Evolutionary conservation across 2,329 filamentous ascomycete genomes (phyloP).

Genomic region (Ascochyta lentis): DNA sequence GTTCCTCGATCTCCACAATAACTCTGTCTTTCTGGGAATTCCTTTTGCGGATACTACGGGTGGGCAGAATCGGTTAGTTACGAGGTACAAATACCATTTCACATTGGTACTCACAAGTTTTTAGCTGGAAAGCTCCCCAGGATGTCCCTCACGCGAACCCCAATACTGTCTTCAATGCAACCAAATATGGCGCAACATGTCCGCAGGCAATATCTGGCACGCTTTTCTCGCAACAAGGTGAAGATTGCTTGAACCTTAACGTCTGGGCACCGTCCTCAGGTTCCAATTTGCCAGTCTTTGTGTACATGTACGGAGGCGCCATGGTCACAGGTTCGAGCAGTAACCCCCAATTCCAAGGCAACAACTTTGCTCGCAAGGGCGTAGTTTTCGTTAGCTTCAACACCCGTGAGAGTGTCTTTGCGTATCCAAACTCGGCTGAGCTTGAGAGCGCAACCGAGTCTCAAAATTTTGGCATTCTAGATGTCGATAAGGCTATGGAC

Average conservation of each 20-base stretch:
- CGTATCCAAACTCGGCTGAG: slow-evolving; percentile 52
- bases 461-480: slow-evolving; percentile 47
- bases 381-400: slow-evolving; percentile 37
- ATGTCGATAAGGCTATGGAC: slow-evolving; percentile 47
- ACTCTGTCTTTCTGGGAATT: slow-evolving; percentile 32
- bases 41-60: slow-evolving; percentile 35
- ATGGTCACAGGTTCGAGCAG: slow-evolving; percentile 52
- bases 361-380: slow-evolving; percentile 42
- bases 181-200: slow-evolving; percentile 32
- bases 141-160: slow-evolving; percentile 17
- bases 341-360: slow-evolving; percentile 53
- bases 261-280: slow-evolving; percentile 29
- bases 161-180: slow-evolving; percentile 25
- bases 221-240: slow-evolving; percentile 28
- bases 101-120: background rate
- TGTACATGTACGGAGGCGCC: slow-evolving; percentile 55
- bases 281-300: slow-evolving; percentile 40
- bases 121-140: slow-evolving; percentile 30
- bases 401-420: slow-evolving; percentile 46
- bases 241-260: slow-evolving; percentile 52
- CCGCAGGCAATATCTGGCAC: slow-evolving; percentile 33
- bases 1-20: slow-evolving; percentile 27
- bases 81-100: no score
- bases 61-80: slow-evolving; percentile 28
- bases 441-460: slow-evolving; percentile 26